Evolutionary conservation across 441 rosid species (phyloP), one percentile per base, ranked within the genome.

Genomic region (Pelargonium australe): DNA sequence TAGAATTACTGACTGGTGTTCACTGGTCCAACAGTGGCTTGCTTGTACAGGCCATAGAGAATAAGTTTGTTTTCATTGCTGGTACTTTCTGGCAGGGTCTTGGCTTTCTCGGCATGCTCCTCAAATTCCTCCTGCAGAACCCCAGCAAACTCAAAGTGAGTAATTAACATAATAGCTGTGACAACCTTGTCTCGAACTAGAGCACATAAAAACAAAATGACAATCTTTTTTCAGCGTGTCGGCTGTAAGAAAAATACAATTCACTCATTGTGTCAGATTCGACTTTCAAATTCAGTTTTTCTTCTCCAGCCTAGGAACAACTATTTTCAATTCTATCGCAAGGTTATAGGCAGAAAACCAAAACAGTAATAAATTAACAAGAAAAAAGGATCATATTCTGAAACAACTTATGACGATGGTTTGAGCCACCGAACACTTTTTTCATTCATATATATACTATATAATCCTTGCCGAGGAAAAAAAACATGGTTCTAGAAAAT

Each of bases 41-140:
- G 96, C 90, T 94, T 94, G 85, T 3, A 94, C 14, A 94, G 94
- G 1, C 95, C 97, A 65, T 94, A 94, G 12, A 94, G 89, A 70
- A 91, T 89, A 40, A 94, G 97, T 82, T 82, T 85, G 84, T 70
- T 79, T 60, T 84, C 96, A 41, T 94, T 84, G 3, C 96, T 78
- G 43, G 96, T 86, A 1, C 5, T 77, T 73, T 80, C 87, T 5
- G 86, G 86, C 73, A 86, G 75, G 63, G 82, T 82, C 86, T 79
- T 84, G n/a, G 83, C 86, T 70, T 82, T 80, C 89, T 76, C 91
- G 65, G 99, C 89, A 14, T 85, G 16, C 83, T 89, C 95, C 74
- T 91, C 94, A 12, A 94, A 94, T 1, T 94, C 97, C 81, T 88
- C 97, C 96, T 91, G 78, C 17, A 13, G 6, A 63, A 63, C 23